Percentiles rank a stretch among this genome's conserved stretches.
These are phyloP conservation scores for Artemisia annua DNA, from an alignment of 129 eudicot species.

Conservation along the genomic window DNA sequence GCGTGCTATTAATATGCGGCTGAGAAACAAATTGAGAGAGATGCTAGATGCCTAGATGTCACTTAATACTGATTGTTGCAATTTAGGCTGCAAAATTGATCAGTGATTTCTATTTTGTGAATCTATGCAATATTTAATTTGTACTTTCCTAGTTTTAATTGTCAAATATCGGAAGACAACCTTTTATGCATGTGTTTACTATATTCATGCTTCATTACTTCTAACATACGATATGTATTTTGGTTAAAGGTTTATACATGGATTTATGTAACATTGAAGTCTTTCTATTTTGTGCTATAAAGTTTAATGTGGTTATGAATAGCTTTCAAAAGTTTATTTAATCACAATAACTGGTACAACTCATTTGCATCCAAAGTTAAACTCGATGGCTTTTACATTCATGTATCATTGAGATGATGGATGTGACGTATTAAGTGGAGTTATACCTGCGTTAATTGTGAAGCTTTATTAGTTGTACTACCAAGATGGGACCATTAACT, in stretches of 20 bases:
- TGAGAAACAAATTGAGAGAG: not conserved
- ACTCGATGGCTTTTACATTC: conserved; percentile 17
- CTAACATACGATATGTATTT: not conserved
- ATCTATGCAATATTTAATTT: not conserved
- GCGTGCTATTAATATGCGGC: not conserved
- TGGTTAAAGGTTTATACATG: conserved; percentile 8
- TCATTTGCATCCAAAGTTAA: conserved; percentile 22
- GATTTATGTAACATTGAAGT: not conserved
- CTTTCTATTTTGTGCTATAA: not conserved
- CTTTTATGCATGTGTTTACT: not conserved
- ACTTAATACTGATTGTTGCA: not conserved
- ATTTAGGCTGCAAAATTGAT: conserved; percentile 6
- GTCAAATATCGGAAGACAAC: not conserved
- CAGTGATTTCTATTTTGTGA: not conserved
- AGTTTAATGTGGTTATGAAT: not conserved
- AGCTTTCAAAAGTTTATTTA: not conserved
- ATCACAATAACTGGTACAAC: conserved; percentile 1
- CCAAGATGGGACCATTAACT: conserved; percentile 19
- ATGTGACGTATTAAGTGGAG: conserved; percentile 24
- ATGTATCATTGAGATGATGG: conserved; percentile 22
- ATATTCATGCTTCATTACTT: not conserved
- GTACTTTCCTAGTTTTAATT: not conserved
- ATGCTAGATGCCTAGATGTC: not conserved
- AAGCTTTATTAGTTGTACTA: conserved; percentile 13
- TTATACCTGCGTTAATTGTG: conserved; percentile 21